Evolutionary conservation across 192 early-diverging fungal species (phyloP).

Genomic region (Coemansia sp.): DNA sequence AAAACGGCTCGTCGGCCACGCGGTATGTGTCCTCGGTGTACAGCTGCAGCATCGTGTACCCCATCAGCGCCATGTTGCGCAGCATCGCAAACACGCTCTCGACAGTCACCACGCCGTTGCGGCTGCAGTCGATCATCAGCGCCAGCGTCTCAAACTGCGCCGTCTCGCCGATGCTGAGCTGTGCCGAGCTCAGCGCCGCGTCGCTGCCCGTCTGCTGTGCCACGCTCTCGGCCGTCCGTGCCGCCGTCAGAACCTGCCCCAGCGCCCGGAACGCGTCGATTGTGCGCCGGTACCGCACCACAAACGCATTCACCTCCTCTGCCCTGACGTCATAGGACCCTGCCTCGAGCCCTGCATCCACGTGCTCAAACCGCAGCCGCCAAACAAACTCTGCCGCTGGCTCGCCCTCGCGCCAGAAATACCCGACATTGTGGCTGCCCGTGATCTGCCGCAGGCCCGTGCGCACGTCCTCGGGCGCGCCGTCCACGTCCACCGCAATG

Average conservation of each 20-base stretch:
- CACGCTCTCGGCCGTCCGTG: conserved; percentile 42
- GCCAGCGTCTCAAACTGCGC: conserved; percentile 72
- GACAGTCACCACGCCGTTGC: conserved; percentile 67
- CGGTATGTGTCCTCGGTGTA: conserved; percentile 91
- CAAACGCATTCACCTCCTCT: not conserved
- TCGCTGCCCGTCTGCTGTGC: conserved; percentile 11
- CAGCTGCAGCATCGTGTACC: conserved; percentile 82
- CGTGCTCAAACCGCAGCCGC: conserved; percentile 32
- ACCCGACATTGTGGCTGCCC: conserved; percentile 26
- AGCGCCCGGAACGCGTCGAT: conserved; percentile 67
- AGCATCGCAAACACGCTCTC: conserved; percentile 63
- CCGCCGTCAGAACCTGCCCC: conserved; percentile 60
- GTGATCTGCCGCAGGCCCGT: conserved; percentile 30
- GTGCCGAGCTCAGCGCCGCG: conserved; percentile 11
- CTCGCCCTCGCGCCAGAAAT: conserved; percentile 11
- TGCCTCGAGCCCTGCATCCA: not conserved
- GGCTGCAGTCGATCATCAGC: conserved; percentile 84
- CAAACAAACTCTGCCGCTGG: conserved; percentile 7
- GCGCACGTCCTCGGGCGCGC: conserved; percentile 29
- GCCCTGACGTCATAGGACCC: conserved; percentile 21
- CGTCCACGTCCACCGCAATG: conserved; percentile 19
- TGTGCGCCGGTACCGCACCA: conserved; percentile 23
- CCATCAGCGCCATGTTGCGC: conserved; percentile 76
- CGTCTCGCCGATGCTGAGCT: conserved; percentile 54
- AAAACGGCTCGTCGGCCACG: conserved; percentile 64